Conservation (phyloP, 1,284 basidiomycete genomes). For the Papiliotrema nemorosa region DNA sequence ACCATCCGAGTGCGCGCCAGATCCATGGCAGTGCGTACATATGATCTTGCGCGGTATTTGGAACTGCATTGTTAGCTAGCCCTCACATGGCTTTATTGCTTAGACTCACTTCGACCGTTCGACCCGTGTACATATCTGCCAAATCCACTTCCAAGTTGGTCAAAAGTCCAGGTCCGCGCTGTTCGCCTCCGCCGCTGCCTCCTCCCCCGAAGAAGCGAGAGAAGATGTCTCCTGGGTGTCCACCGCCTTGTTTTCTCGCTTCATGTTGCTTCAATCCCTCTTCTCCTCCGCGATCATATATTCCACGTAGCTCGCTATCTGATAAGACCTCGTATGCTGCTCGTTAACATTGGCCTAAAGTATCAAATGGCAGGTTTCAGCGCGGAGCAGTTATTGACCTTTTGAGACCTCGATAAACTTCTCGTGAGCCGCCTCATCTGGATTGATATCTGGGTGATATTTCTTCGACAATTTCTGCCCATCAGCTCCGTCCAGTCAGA, state of each 20-base stretch:
- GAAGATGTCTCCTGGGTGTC: constrained; percentile 86
- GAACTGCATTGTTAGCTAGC: constrained; percentile 60
- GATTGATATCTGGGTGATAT: constrained; percentile 92
- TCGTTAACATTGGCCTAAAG: constrained; percentile 1
- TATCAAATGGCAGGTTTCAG: not conserved
- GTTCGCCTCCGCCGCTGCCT: constrained; percentile 54
- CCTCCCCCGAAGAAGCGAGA: constrained; percentile 78
- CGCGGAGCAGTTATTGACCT: constrained; percentile 56
- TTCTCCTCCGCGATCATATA: constrained; percentile 90
- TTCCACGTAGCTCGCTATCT: constrained; percentile 2
- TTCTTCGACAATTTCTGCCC: constrained; percentile 73
- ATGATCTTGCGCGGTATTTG: constrained; percentile 81
- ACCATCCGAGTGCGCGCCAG: constrained; percentile 78
- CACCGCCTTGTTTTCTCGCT: constrained; percentile 55
- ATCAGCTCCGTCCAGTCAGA: too few relatives aligned
- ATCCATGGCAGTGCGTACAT: constrained; percentile 88
- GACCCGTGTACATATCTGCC: constrained; percentile 79
- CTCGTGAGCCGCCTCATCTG: constrained; percentile 71
- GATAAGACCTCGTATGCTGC: constrained; percentile 6
- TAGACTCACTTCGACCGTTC: constrained; percentile 74
- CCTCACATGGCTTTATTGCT: constrained; percentile 5
- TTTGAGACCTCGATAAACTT: constrained; percentile 85
- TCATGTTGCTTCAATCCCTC: constrained; percentile 80
- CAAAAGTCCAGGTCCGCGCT: constrained; percentile 75
- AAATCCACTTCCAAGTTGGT: constrained; percentile 84